phyloP scores from a whole-genome alignment of 495 filamentous ascomycete species.

The Hypoxylon crocopeplum region DNA sequence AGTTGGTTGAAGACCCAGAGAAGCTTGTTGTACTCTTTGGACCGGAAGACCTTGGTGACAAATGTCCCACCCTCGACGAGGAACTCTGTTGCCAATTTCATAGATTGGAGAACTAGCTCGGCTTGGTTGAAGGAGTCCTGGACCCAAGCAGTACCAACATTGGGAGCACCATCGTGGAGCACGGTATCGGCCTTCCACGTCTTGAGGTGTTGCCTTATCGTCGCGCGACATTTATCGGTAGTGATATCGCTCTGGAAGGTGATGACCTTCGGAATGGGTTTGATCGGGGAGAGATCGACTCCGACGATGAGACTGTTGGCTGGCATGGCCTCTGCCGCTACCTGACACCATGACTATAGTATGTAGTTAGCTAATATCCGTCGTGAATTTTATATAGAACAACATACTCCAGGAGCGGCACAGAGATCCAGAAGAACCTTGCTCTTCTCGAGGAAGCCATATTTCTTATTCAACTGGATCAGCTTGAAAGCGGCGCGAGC shows the following conservation, averaged over 20 bases:
- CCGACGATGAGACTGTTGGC: constrained; percentile 87
- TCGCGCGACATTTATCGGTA: constrained; percentile 94
- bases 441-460: constrained; percentile 95
- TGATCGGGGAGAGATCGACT: constrained; percentile 95
- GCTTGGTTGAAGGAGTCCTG: constrained; percentile 99
- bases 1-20: constrained; percentile 98
- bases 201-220: constrained; percentile 88
- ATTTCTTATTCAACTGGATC: constrained; percentile 98
- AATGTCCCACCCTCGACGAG: constrained; percentile 89
- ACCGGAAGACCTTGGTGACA: constrained; percentile 96
- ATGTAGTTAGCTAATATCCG: not conserved
- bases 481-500: constrained; percentile 98
- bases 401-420: constrained; percentile 88
- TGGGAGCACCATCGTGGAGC: constrained; percentile 97
- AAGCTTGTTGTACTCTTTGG: constrained; percentile 95
- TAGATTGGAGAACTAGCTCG: constrained; percentile 86
- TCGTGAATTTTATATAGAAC: not conserved
- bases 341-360: constrained; percentile 92
- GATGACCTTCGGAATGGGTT: constrained; percentile 89
- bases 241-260: constrained; percentile 99
- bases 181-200: constrained; percentile 97
- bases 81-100: constrained; percentile 96
- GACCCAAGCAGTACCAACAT: constrained; percentile 97
- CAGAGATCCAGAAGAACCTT: constrained; percentile 97
- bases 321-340: constrained; percentile 95